A percentile compares a stretch with the other conserved stretches of the same genome.
phyloP scores from a whole-genome alignment of 139 green algal genomes.

The Chlamydomonas incerta region DNA sequence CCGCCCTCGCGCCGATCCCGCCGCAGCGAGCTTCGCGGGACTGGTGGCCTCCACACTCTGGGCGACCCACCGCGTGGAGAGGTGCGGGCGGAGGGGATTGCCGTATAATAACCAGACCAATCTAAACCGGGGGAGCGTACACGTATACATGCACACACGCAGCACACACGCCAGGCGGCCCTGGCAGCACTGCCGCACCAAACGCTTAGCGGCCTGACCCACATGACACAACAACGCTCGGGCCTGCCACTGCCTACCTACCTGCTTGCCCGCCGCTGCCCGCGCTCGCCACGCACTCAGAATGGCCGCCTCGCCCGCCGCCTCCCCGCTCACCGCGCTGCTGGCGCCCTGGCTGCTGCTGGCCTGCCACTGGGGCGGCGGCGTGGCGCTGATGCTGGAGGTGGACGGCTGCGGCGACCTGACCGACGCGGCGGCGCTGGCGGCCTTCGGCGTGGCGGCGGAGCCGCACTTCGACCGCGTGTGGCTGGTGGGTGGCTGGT shows the following conservation, averaged over 20 bases:
- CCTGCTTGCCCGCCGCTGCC: not conserved
- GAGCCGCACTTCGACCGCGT: constrained; percentile 62
- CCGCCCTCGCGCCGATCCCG: too few species aligned
- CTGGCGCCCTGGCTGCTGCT: not conserved
- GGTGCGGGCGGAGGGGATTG: too few species aligned
- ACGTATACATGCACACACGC: too few species aligned
- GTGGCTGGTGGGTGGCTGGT: not conserved
- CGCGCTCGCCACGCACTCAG: too few species aligned
- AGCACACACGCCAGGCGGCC: too few species aligned
- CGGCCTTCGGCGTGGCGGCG: constrained; percentile 38
- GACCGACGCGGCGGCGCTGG: constrained; percentile 16
- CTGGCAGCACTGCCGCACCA: not conserved
- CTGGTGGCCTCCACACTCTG: not conserved
- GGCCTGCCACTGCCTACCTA: not conserved
- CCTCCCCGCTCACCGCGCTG: not conserved
- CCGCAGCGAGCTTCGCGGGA: not conserved
- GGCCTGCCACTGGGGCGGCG: not conserved
- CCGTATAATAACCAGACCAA: too few species aligned
- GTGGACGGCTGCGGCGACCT: constrained; percentile 35
- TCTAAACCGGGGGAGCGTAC: too few species aligned
- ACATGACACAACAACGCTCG: not conserved
- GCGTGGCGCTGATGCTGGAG: constrained; percentile 21
- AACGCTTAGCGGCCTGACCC: not conserved
- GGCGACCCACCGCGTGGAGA: too few species aligned
- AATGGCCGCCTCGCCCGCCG: too few species aligned